Evolutionary conservation across 1,284 basidiomycete species (phyloP).

Genomic region (Rhodotorula sp.): DNA sequence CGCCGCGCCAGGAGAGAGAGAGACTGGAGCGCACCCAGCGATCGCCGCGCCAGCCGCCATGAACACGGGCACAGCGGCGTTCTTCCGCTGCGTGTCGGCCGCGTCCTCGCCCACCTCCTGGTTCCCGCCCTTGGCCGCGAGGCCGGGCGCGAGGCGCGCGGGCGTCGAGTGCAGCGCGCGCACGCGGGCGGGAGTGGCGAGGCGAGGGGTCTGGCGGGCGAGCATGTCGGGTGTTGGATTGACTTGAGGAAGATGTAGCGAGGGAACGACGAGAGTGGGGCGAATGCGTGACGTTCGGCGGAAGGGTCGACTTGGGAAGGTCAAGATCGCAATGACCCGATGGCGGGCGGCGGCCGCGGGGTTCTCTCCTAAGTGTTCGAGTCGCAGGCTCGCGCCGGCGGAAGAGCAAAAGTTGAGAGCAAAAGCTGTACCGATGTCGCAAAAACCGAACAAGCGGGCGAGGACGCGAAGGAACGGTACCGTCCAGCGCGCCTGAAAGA

Average conservation of each 20-base stretch:
- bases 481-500: too few relatives aligned
- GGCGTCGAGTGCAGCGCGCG: conserved; percentile 2
- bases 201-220: neutral
- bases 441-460: too few relatives aligned
- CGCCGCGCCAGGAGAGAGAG: neutral
- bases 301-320: neutral
- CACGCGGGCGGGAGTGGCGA: neutral
- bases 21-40: neutral
- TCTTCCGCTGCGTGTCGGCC: conserved; percentile 6
- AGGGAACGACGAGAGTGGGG: neutral
- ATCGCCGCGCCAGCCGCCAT: neutral
- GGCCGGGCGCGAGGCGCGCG: neutral
- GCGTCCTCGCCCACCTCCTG: conserved; percentile 7
- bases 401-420: too few relatives aligned
- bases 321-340: neutral
- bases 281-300: neutral
- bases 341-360: too few relatives aligned
- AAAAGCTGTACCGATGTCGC: too few relatives aligned
- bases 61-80: conserved; percentile 2
- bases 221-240: neutral
- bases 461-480: too few relatives aligned
- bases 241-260: too few relatives aligned
- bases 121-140: neutral
- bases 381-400: too few relatives aligned
- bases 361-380: too few relatives aligned